Evolutionary conservation across 805 yeast species (phyloP), one percentile per base, ranked within the genome.

Genomic region (Candida palmyrensis): DNA sequence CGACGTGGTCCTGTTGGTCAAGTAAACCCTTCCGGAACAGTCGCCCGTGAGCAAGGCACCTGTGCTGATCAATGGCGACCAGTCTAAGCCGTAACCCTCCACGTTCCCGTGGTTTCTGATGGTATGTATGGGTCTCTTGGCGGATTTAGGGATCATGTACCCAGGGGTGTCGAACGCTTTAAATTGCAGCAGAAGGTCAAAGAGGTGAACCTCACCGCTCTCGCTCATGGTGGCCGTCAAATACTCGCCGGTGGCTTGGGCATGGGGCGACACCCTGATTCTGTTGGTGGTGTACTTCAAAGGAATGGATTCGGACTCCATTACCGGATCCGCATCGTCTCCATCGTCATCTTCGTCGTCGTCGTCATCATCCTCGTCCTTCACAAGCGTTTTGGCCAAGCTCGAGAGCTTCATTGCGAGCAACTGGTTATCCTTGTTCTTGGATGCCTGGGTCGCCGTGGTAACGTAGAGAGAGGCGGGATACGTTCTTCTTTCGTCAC

Each of bases 21-120:
- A 65, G 57, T 73, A 83, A 25, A 90, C 75, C 50, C 90, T 71
- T 32, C 98, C 98, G 14, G 82, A 65, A 43, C 85, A 68, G 56
- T 92, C 98, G 48, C 98, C 98, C 3, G 94, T 75, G 37, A 92
- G 68, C 41, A 92, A 64, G 1, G 88, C 72, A 15, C 97, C 97
- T 3, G 86, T 75, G 43, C 71, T 72, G 39, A 79, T 74, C 42
- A 82, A 63, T 27, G 97, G 96, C 1, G 95, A 85, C 98, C 98
- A 92, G 59, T 90, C 98, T 28, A 92, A 58, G 11, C 96, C 98
- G 51, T 87, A 92, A 22, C 98, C 97, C 64, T 92, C 98, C n/a
- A 85, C 95, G 44, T 82, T 81, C 16, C 97, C 97, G 55, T 92
- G 98, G 42, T 64, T 71, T 50, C 75, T 75, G 39, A 92, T 68